A percentile compares a stretch with the other conserved stretches of the same genome.
Conservation (phyloP, 441 rosid genomes). For the Euphorbia corollata region DNA sequence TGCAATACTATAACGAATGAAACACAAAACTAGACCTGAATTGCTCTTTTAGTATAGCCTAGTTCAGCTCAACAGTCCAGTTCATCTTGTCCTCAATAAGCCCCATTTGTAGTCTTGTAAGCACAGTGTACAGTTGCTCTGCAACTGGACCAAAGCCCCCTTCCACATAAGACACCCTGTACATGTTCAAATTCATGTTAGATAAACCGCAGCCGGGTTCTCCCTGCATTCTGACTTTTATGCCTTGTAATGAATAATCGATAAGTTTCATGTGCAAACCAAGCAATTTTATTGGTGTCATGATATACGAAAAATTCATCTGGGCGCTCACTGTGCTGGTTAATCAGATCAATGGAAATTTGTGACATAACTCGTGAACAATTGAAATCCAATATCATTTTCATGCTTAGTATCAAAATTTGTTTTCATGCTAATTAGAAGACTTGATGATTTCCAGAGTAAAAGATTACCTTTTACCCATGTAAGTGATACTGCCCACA, state of each 20-base stretch:
- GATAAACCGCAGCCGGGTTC: background rate
- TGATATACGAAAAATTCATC: background rate
- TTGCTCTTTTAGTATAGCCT: background rate
- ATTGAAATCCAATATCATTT: background rate
- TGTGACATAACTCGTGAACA: background rate
- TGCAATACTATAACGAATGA: background rate
- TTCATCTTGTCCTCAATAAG: constrained; percentile 68
- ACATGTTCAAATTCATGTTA: background rate
- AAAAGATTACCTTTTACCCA: constrained; percentile 49
- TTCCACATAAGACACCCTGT: constrained; percentile 59
- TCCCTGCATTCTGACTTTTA: background rate
- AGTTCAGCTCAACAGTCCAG: constrained; percentile 76
- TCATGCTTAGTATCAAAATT: background rate
- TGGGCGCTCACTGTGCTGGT: background rate
- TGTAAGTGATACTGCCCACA: constrained; percentile 83
- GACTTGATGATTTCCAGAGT: background rate
- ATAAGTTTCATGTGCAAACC: background rate
- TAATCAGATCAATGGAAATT: background rate
- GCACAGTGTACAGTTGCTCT: constrained; percentile 51
- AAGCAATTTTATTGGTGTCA: background rate
- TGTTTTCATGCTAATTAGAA: background rate
- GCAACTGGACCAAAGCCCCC: constrained; percentile 66
- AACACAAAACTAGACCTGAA: background rate
- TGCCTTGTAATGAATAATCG: background rate
- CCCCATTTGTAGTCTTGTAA: constrained; percentile 91